A percentile compares a stretch with the other conserved stretches of the same genome.
These are phyloP conservation scores for Debaryomyces robertsiae DNA, from an alignment of 1,139 yeast genomes.

Conservation along the genomic window DNA sequence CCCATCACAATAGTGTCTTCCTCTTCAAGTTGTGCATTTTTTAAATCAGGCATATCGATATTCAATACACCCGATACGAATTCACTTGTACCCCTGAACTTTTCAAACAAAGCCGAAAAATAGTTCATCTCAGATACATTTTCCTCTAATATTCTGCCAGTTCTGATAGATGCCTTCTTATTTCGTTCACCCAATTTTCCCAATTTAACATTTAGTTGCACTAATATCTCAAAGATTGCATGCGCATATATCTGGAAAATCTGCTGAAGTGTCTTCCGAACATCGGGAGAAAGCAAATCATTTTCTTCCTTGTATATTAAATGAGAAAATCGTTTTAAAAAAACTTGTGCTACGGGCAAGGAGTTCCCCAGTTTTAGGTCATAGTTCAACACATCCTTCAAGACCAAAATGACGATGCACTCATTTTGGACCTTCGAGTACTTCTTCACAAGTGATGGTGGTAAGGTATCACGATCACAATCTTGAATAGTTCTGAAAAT, in stretches of 20 bases:
- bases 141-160: constrained; percentile 65
- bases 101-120: constrained; percentile 40
- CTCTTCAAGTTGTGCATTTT: constrained; percentile 20
- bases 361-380: constrained; percentile 52
- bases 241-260: constrained; percentile 52
- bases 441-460: constrained; percentile 24
- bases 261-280: constrained; percentile 21
- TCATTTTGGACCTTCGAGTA: constrained; percentile 25
- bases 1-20: constrained; percentile 26
- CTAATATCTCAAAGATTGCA: constrained; percentile 42
- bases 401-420: constrained; percentile 48
- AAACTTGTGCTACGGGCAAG: constrained; percentile 48
- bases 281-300: constrained; percentile 17
- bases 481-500: constrained; percentile 49
- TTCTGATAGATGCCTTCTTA: constrained; percentile 59
- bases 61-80: constrained; percentile 46
- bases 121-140: constrained; percentile 45
- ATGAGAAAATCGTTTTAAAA: constrained; percentile 53
- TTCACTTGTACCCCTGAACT: constrained; percentile 47
- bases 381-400: constrained; percentile 57
- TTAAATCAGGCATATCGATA: constrained; percentile 35
- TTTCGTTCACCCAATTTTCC: constrained; percentile 41
- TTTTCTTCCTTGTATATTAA: constrained; percentile 19
- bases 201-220: constrained; percentile 36
- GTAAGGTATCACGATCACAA: constrained; percentile 28